Evolutionary conservation across 768 basidiomycete genomes (phyloP).

Genomic region (Leccinum uliginosum): DNA sequence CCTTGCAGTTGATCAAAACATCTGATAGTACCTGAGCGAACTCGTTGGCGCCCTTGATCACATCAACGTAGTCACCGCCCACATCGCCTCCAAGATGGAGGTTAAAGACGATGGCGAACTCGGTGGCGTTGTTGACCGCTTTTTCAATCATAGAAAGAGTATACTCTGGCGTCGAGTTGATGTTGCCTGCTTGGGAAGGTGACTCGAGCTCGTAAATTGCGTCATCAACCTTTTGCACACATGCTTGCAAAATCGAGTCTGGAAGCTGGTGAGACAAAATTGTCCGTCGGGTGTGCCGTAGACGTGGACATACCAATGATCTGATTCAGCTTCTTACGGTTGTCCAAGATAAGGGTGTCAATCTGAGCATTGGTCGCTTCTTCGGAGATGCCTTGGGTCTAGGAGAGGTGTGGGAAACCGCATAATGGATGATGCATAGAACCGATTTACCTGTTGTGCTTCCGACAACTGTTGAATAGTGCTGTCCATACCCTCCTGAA

Average conservation of each 20-base stretch:
- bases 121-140: slow-evolving; percentile 88
- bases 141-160: slow-evolving; percentile 98
- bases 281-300: background rate
- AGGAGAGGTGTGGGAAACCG: slow-evolving; percentile 5
- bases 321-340: slow-evolving; percentile 95
- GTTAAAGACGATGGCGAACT: slow-evolving; percentile 94
- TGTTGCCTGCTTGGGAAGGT: slow-evolving; percentile 88
- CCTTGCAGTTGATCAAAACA: slow-evolving; percentile 90
- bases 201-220: slow-evolving; percentile 97
- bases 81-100: slow-evolving; percentile 81
- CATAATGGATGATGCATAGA: background rate
- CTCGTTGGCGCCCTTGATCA: slow-evolving; percentile 96
- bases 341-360: slow-evolving; percentile 92
- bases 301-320: slow-evolving; percentile 69
- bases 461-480: slow-evolving; percentile 87
- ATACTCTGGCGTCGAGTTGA: slow-evolving; percentile 97
- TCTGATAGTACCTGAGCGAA: slow-evolving; percentile 92
- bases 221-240: slow-evolving; percentile 96
- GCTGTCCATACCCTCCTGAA: slow-evolving; percentile 93
- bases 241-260: slow-evolving; percentile 97
- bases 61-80: slow-evolving; percentile 94
- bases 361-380: slow-evolving; percentile 96
- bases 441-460: slow-evolving; percentile 65
- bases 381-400: slow-evolving; percentile 82
- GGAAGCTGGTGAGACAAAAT: slow-evolving; percentile 10